Percentiles rank a stretch among this genome's conserved stretches.
phyloP scores from a whole-genome alignment of 2,329 filamentous ascomycete species.

The Dactylellina leptospora region DNA sequence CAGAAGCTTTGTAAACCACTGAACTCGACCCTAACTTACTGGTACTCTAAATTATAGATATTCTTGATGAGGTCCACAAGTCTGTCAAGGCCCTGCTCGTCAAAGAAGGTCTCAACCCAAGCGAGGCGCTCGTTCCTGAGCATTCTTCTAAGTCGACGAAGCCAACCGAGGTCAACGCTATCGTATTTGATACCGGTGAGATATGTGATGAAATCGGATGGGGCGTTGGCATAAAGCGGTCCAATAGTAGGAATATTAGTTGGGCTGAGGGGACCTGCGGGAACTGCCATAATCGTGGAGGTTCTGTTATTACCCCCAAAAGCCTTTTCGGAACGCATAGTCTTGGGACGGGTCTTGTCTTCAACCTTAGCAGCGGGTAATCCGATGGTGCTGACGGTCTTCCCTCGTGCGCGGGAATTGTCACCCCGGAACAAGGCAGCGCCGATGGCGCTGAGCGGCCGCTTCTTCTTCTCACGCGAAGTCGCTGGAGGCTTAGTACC shows the following conservation, averaged over 20 bases:
- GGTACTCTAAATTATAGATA: conserved; percentile 88
- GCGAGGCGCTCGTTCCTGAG: conserved; percentile 93
- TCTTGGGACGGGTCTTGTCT: conserved; percentile 35
- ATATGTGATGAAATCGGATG: conserved; percentile 32
- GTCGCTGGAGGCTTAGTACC: not conserved
- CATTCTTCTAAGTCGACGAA: conserved; percentile 89
- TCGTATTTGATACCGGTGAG: conserved; percentile 31
- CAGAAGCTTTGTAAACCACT: conserved; percentile 17
- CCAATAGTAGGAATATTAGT: conserved; percentile 9
- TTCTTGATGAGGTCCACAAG: conserved; percentile 69
- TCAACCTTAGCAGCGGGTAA: conserved; percentile 17
- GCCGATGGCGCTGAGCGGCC: conserved; percentile 39
- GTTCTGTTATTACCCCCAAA: not conserved
- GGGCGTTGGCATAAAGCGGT: conserved; percentile 35
- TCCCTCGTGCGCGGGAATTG: conserved; percentile 28
- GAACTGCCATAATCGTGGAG: not conserved
- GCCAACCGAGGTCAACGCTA: conserved; percentile 85
- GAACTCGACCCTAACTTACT: conserved; percentile 66
- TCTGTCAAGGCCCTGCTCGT: conserved; percentile 89
- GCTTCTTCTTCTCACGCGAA: conserved; percentile 39
- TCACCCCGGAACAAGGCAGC: conserved; percentile 43
- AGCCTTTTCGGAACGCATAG: conserved; percentile 31
- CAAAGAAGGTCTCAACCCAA: conserved; percentile 93
- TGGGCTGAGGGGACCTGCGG: conserved; percentile 10
- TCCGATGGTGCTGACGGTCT: conserved; percentile 31